These are phyloP conservation scores for Hirschfeldia incana DNA, from an alignment of 345 rosid genomes.

Conservation along the genomic window DNA sequence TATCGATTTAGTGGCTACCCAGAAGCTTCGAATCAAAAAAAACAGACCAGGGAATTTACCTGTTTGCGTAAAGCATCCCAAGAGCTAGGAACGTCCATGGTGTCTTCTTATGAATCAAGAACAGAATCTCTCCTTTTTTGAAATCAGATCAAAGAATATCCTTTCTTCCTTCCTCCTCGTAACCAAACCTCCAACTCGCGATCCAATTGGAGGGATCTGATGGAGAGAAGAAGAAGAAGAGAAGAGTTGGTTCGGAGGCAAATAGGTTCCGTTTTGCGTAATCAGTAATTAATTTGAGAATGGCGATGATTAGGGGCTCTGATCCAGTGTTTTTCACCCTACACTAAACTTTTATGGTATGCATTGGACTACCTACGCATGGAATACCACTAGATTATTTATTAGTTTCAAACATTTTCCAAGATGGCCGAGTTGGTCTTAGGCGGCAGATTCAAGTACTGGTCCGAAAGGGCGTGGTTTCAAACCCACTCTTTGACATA, in stretches of 20 bases:
- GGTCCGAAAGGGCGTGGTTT: conserved; percentile 77
- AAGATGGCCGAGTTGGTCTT: conserved; percentile 96
- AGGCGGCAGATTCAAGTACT: conserved; percentile 91
- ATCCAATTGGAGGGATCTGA: conserved; percentile 27
- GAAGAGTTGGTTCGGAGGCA: conserved; percentile 40
- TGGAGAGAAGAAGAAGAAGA: conserved; percentile 9
- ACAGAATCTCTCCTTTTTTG: conserved; percentile 7
- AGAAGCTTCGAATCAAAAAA: background rate
- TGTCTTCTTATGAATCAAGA: background rate
- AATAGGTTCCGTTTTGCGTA: conserved; percentile 36
- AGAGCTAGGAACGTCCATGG: conserved; percentile 80
- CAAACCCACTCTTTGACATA: no score
- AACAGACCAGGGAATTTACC: conserved; percentile 40
- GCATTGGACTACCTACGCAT: no score
- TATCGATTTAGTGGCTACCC: background rate
- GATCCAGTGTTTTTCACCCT: conserved; percentile 14
- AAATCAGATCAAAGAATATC: background rate
- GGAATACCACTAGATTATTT: no score
- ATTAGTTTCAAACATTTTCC: no score
- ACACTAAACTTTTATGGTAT: background rate
- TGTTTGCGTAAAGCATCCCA: conserved; percentile 95
- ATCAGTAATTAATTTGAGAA: conserved; percentile 18
- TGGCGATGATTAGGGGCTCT: background rate
- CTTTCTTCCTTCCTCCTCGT: background rate
- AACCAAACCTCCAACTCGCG: background rate